Percentiles rank a stretch among this genome's conserved stretches.
Conservation (phyloP, 139 green algal species). For the Tetraselmis chui region DNA sequence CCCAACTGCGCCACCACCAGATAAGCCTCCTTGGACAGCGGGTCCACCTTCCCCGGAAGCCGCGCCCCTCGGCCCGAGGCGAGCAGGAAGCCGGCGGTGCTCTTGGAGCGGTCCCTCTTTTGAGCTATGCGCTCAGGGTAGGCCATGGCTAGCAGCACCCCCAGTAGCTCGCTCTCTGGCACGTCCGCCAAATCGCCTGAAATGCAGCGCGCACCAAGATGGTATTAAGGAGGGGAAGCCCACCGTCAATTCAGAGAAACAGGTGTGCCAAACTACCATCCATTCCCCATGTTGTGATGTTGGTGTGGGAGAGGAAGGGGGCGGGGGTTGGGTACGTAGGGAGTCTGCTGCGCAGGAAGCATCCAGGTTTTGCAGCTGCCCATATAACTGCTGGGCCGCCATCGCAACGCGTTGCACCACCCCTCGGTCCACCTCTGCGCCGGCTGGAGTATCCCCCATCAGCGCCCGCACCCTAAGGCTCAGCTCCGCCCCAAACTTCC, state of each 20-base stretch:
- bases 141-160: conserved; percentile 42
- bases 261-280: neutral
- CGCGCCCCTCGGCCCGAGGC: neutral
- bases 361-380: neutral
- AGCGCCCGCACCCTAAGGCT: conserved; percentile 28
- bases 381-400: conserved; percentile 1
- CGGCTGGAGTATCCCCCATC: neutral
- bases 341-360: neutral
- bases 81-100: neutral
- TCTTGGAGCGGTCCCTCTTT: conserved; percentile 11
- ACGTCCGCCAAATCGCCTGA: neutral
- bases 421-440: conserved; percentile 14
- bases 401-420: conserved; percentile 17
- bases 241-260: too few species aligned
- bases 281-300: neutral
- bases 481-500: conserved; percentile 20
- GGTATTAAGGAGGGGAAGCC: neutral
- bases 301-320: neutral
- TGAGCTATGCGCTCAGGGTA: conserved; percentile 53
- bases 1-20: conserved; percentile 33
- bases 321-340: neutral
- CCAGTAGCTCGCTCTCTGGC: conserved; percentile 15
- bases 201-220: neutral
- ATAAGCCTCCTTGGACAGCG: conserved; percentile 10
- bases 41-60: neutral